phyloP scores from a whole-genome alignment of 768 basidiomycete species.

The Suillus subluteus region DNA sequence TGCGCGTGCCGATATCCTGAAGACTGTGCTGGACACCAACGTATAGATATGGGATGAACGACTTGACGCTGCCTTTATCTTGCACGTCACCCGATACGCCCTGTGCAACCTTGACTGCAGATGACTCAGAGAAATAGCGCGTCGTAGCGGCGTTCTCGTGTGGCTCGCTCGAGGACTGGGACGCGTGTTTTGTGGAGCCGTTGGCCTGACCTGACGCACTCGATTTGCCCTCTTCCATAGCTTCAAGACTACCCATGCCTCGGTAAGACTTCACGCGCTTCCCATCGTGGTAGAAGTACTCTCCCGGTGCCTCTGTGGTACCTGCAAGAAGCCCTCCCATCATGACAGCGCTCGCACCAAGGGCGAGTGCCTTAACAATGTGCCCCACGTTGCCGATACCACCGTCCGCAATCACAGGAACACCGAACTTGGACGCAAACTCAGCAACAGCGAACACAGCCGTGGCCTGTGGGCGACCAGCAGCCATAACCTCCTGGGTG shows the following conservation, averaged over 20 bases:
- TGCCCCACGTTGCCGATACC: conserved; percentile 96
- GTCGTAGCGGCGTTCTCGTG: conserved; percentile 94
- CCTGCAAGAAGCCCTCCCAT: conserved; percentile 97
- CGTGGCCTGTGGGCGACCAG: conserved; percentile 60
- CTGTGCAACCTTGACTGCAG: conserved; percentile 93
- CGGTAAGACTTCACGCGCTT: conserved; percentile 99
- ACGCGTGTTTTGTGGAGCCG: conserved; percentile 48
- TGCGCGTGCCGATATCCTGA: conserved; percentile 87
- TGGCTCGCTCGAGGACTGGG: conserved; percentile 48
- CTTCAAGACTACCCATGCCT: conserved; percentile 96
- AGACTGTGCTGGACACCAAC: conserved; percentile 85
- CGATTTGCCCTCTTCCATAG: conserved; percentile 81
- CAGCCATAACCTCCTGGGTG: too few species aligned
- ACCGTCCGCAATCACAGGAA: conserved; percentile 96
- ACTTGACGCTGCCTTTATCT: conserved; percentile 94
- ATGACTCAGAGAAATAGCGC: conserved; percentile 60
- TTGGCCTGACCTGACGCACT: conserved; percentile 24
- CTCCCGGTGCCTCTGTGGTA: conserved; percentile 95
- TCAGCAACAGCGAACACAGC: conserved; percentile 68
- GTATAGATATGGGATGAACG: conserved; percentile 86
- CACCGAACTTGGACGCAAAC: conserved; percentile 90
- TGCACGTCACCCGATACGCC: conserved; percentile 96
- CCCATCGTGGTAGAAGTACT: conserved; percentile 99
- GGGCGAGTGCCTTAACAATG: conserved; percentile 92
- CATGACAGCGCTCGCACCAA: conserved; percentile 97